These are phyloP conservation scores for Alternaria rosae DNA, from an alignment of 2,329 filamentous ascomycete genomes.

Conservation along the genomic window DNA sequence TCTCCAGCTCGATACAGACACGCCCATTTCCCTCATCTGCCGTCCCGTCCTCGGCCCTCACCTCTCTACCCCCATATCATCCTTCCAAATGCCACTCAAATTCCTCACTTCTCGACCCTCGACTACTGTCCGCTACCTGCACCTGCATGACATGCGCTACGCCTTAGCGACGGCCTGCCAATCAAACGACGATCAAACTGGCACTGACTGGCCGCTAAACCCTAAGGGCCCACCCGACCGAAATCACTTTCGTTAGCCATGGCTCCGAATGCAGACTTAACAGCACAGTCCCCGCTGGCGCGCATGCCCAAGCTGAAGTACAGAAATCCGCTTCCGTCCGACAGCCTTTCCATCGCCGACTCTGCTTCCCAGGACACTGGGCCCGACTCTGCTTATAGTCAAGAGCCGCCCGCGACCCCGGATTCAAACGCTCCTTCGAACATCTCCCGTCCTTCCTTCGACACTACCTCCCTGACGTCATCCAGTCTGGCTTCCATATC, in stretches of 20 bases:
- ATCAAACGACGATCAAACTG: conserved; percentile 24
- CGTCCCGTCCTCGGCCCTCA: background rate
- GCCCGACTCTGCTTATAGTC: conserved; percentile 8
- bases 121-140: conserved; percentile 16
- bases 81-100: conserved; percentile 3
- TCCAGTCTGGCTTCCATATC: conserved; percentile 43
- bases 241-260: conserved; percentile 38
- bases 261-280: conserved; percentile 37
- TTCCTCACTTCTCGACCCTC: conserved; percentile 8
- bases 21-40: background rate
- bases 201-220: conserved; percentile 27
- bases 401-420: conserved; percentile 15
- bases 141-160: conserved; percentile 28
- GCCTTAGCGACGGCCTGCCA: conserved; percentile 23
- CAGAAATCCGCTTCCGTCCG: conserved; percentile 40
- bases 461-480: conserved; percentile 34
- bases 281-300: conserved; percentile 33
- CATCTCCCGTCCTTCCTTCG: conserved; percentile 20
- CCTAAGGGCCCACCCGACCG: conserved; percentile 26
- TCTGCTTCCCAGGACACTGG: conserved; percentile 10
- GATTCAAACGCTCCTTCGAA: conserved; percentile 15
- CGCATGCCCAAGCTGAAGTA: conserved; percentile 48
- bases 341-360: conserved; percentile 26
- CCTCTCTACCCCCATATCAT: conserved; percentile 6
- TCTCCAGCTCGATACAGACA: background rate